These are phyloP conservation scores for Salvia rosmarinus DNA, from an alignment of 257 asterid species.

Conservation along the genomic window DNA sequence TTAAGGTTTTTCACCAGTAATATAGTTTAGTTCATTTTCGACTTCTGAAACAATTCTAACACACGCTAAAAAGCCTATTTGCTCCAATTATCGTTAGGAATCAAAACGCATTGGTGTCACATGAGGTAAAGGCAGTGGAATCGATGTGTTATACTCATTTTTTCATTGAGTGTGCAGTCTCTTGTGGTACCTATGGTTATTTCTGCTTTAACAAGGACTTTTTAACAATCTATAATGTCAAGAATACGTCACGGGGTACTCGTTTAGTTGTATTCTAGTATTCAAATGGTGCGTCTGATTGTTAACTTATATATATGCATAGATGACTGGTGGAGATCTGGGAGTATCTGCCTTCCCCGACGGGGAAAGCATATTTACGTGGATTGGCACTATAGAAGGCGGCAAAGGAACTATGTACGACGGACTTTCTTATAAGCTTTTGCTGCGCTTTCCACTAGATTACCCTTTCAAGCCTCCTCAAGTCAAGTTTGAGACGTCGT, in stretches of 20 bases:
- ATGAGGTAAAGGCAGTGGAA: not conserved
- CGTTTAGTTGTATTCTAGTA: not conserved
- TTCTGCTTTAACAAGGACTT: not conserved
- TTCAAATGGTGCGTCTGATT: not conserved
- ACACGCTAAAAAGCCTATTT: not conserved
- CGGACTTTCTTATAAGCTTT: constrained; percentile 61
- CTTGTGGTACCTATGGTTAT: not conserved
- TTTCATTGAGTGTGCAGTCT: not conserved
- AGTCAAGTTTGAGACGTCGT: constrained; percentile 70
- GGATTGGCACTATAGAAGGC: constrained; percentile 74
- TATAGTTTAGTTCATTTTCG: not conserved
- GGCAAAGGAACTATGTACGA: constrained; percentile 70
- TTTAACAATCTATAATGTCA: not conserved
- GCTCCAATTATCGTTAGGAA: not conserved
- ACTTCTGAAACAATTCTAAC: not conserved
- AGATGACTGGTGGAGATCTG: constrained; percentile 68
- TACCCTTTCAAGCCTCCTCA: constrained; percentile 85
- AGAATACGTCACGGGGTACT: not conserved
- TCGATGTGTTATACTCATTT: not conserved
- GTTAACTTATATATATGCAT: constrained; percentile 11
- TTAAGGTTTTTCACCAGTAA: not conserved
- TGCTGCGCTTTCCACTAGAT: constrained; percentile 69
- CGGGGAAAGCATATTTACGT: constrained; percentile 67
- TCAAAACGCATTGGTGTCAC: not conserved
- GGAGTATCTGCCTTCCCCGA: constrained; percentile 80